Percentiles rank a stretch among this genome's conserved stretches.
Evolutionary conservation across 129 eudicot species (phyloP).

Genomic region (Helianthus annuus): DNA sequence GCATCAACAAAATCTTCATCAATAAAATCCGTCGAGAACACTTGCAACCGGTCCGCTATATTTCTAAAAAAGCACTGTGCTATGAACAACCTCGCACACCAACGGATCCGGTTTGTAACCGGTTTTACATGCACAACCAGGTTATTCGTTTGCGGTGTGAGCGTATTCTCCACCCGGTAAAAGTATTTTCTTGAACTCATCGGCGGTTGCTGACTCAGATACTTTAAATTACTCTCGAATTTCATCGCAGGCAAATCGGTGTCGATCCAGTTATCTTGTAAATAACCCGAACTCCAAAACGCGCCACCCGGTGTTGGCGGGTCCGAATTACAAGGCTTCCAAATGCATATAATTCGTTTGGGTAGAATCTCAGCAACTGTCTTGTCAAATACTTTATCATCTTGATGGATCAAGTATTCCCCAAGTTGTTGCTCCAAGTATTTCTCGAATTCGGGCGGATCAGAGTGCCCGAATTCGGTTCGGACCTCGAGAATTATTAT

Average conservation of each 20-base stretch:
- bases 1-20: slow-evolving; percentile 86
- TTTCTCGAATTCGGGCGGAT: slow-evolving; percentile 88
- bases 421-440: slow-evolving; percentile 72
- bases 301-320: slow-evolving; percentile 70
- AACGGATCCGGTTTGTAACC: slow-evolving; percentile 76
- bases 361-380: slow-evolving; percentile 75
- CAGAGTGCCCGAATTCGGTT: slow-evolving; percentile 84
- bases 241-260: slow-evolving; percentile 84
- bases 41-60: slow-evolving; percentile 63
- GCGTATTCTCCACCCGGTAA: slow-evolving; percentile 94
- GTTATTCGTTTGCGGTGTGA: slow-evolving; percentile 86
- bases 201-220: slow-evolving; percentile 61
- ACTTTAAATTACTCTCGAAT: slow-evolving; percentile 81
- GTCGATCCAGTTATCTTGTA: slow-evolving; percentile 93
- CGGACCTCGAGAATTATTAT: slow-evolving; percentile 83
- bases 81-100: slow-evolving; percentile 67
- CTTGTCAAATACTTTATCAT: slow-evolving; percentile 68
- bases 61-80: slow-evolving; percentile 56
- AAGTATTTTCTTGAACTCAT: slow-evolving; percentile 56
- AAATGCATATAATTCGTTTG: slow-evolving; percentile 75
- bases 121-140: slow-evolving; percentile 81
- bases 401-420: slow-evolving; percentile 77
- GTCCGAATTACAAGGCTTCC: slow-evolving; percentile 87
- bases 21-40: slow-evolving; percentile 75
- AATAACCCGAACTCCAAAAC: slow-evolving; percentile 67